Percentiles rank a stretch among this genome's conserved stretches.
Evolutionary conservation across 1,284 basidiomycete genomes (phyloP).

Genomic region (Moesziomyces parantarcticus): DNA sequence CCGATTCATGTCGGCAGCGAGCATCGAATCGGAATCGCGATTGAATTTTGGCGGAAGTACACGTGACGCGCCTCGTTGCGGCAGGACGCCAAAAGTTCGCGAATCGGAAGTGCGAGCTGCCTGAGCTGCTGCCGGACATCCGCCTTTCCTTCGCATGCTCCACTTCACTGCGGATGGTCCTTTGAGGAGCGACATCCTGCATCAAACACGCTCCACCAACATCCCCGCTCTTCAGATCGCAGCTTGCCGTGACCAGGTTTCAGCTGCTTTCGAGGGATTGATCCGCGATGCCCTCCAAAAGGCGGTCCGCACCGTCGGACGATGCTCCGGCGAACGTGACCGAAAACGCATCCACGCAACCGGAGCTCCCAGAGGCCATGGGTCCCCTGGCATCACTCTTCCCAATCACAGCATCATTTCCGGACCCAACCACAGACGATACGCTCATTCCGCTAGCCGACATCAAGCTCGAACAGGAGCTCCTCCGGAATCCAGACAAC

Average conservation of each 20-base stretch:
- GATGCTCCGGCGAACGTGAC: constrained; percentile 6
- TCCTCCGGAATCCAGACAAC: constrained; percentile 90
- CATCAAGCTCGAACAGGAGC: constrained; percentile 89
- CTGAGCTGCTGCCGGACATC: background rate
- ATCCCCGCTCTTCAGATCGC: too few relatives aligned
- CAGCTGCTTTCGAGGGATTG: too few relatives aligned
- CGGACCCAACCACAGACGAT: constrained; percentile 81
- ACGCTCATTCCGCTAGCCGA: constrained; percentile 81
- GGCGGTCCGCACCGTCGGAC: constrained; percentile 12
- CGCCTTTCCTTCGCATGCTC: background rate
- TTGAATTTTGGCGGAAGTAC: background rate
- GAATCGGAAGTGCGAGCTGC: constrained; percentile 31
- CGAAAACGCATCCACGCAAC: constrained; percentile 2
- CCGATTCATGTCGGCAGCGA: background rate
- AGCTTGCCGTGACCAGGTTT: too few relatives aligned
- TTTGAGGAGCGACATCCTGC: too few relatives aligned
- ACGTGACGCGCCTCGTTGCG: constrained; percentile 4
- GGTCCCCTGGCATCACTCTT: constrained; percentile 70
- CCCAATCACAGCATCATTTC: constrained; percentile 84
- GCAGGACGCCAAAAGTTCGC: constrained; percentile 17
- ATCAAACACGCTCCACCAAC: too few relatives aligned
- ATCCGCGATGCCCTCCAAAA: constrained; percentile 28
- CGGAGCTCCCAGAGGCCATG: constrained; percentile 22
- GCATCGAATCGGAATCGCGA: constrained; percentile 3
- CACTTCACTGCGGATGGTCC: background rate